Conservation (phyloP, 139 green algal genomes). For the Chlorella sp. region DNA sequence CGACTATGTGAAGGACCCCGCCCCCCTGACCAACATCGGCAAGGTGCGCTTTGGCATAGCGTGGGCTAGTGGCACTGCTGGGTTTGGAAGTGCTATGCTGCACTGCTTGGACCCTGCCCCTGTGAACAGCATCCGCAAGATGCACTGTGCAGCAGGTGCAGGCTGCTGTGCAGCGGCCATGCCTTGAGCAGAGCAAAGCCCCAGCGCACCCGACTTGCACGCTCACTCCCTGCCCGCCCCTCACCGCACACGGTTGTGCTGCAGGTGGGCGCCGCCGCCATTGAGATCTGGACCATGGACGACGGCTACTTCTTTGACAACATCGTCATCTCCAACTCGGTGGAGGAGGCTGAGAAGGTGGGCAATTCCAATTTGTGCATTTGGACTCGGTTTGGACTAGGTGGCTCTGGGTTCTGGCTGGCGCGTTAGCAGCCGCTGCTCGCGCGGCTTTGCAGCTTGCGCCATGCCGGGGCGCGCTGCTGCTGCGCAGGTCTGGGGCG, state of each 20-base stretch:
- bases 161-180: background rate
- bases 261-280: constrained; percentile 75
- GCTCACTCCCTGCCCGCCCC: background rate
- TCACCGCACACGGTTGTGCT: no score
- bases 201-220: background rate
- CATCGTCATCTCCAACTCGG: constrained; percentile 12
- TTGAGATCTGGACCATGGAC: constrained; percentile 95
- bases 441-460: no score
- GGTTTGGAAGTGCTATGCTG: no score
- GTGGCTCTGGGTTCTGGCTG: no score
- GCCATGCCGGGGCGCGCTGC: no score
- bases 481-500: no score
- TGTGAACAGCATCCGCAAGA: background rate
- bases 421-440: no score
- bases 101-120: no score
- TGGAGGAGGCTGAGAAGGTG: constrained; percentile 10
- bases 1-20: constrained; percentile 65
- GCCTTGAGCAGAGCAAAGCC: background rate
- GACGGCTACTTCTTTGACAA: constrained; percentile 85
- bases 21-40: constrained; percentile 72
- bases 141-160: background rate
- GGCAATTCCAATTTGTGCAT: background rate
- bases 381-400: background rate
- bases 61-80: no score
- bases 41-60: constrained; percentile 2